Base-by-base conservation (phyloP, 2,329 filamentous ascomycete species). In the Venturia asperata region DNA sequence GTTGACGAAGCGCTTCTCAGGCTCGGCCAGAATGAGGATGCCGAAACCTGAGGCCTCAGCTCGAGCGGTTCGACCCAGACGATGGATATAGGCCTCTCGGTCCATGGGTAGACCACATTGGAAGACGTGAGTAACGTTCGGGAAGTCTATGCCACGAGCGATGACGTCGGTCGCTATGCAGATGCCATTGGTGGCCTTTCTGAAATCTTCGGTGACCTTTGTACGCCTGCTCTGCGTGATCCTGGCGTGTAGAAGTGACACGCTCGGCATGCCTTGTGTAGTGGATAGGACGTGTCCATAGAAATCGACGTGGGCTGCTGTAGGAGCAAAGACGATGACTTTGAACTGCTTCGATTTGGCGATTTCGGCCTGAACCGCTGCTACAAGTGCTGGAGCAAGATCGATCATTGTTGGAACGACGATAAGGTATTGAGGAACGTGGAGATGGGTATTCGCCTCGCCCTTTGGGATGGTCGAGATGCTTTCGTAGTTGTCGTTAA, bases 101-200 rank as follows among this genome's bases (percentile, higher is more conserved):
- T 93, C 97, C 67, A 97, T 79, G 37, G 92, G 94, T 79, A 97
- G 97, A 0, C 92, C 96, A 62, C 94, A 87, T 73, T 99, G 97
- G 72, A 97, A 86, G 64, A 99, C 94, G 41, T 96, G 79, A 79
- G 95, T 96, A 55, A 99, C 94, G 70, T 91, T 89, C 41, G 94
- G 94, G 66, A 99, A 97, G 78, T 99, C 94, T 64, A 97, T 79
- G 64, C 94, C 94, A 75, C 94, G 85, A 7, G 94, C 94, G 11
- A 94, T 94, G 39, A 99, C 94, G 79, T 99, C 94, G 0, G 94
- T 97, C 3, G 94, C 94, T 30, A 99, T 91, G 66, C 97, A 81
- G 21, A 97, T 84, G 0, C 89, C 89, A 5, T 91, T 92, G 30
- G 83, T 78, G 37, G 93, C 94, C 11, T 83, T 81, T 79, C 97